These are phyloP conservation scores for Senna tora DNA, from an alignment of 306 rosid species.

Conservation along the genomic window DNA sequence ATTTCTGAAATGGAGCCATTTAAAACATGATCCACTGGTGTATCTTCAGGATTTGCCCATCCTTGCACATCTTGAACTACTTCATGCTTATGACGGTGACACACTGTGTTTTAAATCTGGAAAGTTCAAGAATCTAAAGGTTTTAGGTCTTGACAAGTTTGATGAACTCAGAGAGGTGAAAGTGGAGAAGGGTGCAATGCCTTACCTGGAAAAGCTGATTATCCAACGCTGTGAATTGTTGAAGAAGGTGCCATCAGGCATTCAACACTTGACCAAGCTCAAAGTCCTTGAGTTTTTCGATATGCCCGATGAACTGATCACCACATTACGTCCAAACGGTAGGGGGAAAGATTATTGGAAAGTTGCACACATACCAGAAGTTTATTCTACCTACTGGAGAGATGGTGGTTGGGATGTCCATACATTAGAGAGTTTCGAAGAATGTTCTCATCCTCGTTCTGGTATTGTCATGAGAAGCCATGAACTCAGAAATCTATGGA, in stretches of 20 bases:
- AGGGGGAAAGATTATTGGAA: slow-evolving; percentile 55
- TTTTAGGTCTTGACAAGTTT: slow-evolving; percentile 62
- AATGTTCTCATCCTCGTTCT: slow-evolving; percentile 41
- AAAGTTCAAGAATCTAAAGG: slow-evolving; percentile 63
- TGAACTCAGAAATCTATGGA: slow-evolving; percentile 45
- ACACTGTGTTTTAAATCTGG: slow-evolving; percentile 53
- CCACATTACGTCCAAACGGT: slow-evolving; percentile 49
- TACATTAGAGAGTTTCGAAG: slow-evolving; percentile 46
- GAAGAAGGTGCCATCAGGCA: slow-evolving; percentile 63
- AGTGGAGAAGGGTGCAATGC: slow-evolving; percentile 64
- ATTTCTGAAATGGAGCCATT: slow-evolving; percentile 47
- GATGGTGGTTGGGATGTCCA: slow-evolving; percentile 72
- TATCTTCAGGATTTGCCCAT: slow-evolving; percentile 49
- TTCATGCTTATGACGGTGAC: slow-evolving; percentile 55
- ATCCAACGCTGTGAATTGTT: slow-evolving; percentile 57
- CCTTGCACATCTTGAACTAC: slow-evolving; percentile 57
- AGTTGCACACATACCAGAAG: slow-evolving; percentile 61
- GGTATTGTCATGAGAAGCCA: slow-evolving; percentile 45
- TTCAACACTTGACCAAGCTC: slow-evolving; percentile 52
- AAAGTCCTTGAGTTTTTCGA: slow-evolving; percentile 61
- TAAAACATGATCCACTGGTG: slow-evolving; percentile 45
- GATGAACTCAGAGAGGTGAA: slow-evolving; percentile 51
- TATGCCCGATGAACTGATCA: slow-evolving; percentile 63
- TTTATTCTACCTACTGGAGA: slow-evolving; percentile 62
- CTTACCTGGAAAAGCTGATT: slow-evolving; percentile 57